Percentiles rank a stretch among this genome's conserved stretches.
Evolutionary conservation across 2,329 filamentous ascomycete genomes (phyloP).

Genomic region (Aphanocladium album): DNA sequence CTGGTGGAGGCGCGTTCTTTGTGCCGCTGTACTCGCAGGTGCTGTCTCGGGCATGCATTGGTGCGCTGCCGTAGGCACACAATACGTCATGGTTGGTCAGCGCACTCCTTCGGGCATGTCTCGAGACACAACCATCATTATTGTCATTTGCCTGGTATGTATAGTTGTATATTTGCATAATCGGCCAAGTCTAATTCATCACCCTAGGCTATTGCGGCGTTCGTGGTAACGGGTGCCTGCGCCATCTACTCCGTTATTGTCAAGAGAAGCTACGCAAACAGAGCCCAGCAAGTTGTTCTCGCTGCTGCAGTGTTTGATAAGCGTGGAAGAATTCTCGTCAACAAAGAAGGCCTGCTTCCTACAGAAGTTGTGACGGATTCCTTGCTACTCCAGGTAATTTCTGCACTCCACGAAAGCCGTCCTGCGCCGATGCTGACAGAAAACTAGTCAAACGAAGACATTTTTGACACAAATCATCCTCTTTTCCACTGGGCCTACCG

Average conservation of each 20-base stretch:
- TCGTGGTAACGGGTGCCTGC: conserved; percentile 52
- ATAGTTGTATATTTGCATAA: background rate
- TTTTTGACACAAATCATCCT: conserved; percentile 70
- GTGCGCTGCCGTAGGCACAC: conserved; percentile 68
- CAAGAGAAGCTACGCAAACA: conserved; percentile 49
- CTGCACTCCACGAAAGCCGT: background rate
- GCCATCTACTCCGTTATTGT: conserved; percentile 49
- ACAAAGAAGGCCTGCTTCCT: conserved; percentile 63
- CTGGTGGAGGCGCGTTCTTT: conserved; percentile 68
- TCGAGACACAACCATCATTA: conserved; percentile 63
- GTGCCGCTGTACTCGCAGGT: conserved; percentile 62
- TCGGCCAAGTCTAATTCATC: background rate
- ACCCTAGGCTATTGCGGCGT: conserved; percentile 46
- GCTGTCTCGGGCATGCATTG: conserved; percentile 87
- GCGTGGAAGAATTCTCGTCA: conserved; percentile 62
- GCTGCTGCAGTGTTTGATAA: conserved; percentile 63
- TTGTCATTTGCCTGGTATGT: conserved; percentile 58
- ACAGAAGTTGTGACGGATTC: conserved; percentile 74
- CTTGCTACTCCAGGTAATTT: conserved; percentile 58
- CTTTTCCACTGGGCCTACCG: conserved; percentile 86
- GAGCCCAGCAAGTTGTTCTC: conserved; percentile 56
- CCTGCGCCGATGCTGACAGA: background rate
- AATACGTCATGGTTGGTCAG: conserved; percentile 51
- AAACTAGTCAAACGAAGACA: conserved; percentile 53
- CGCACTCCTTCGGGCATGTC: conserved; percentile 38